Conservation (phyloP, 148 eudicot genomes). For the Rhododendron simsii region DNA sequence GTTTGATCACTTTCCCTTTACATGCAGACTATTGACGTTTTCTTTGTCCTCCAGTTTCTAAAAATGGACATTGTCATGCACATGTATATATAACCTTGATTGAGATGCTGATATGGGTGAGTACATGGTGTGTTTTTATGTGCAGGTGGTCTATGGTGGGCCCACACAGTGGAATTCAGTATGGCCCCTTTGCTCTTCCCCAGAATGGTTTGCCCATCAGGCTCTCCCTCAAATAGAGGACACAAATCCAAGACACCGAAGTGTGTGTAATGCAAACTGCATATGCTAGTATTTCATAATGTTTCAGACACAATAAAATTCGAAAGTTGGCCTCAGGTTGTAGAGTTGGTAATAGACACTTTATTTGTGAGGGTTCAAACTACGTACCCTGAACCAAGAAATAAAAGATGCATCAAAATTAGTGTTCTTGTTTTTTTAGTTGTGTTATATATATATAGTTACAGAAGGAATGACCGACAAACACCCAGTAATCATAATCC, state of each 20-base stretch:
- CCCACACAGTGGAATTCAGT: constrained; percentile 59
- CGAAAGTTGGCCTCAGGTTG: too few species aligned
- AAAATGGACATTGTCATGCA: constrained; percentile 6
- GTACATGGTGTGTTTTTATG: background rate
- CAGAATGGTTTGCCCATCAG: constrained; percentile 64
- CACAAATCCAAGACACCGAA: background rate
- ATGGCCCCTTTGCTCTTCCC: constrained; percentile 75
- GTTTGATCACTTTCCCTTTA: background rate
- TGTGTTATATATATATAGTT: background rate
- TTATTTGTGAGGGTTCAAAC: too few species aligned
- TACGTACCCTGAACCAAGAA: too few species aligned
- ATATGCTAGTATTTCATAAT: too few species aligned
- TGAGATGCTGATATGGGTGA: background rate
- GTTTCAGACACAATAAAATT: too few species aligned
- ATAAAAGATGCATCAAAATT: too few species aligned
- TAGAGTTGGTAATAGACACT: background rate
- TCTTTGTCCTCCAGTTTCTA: constrained; percentile 10
- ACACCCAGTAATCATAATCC: too few species aligned
- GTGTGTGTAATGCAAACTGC: too few species aligned
- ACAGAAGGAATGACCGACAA: too few species aligned
- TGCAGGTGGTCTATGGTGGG: constrained; percentile 58
- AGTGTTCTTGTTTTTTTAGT: background rate
- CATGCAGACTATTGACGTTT: background rate
- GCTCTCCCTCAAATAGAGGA: constrained; percentile 22
- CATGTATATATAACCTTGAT: too few species aligned